A percentile compares a stretch with the other conserved stretches of the same genome.
Evolutionary conservation across 2,329 filamentous ascomycete species (phyloP).

Genomic region (Triangularia setosa): DNA sequence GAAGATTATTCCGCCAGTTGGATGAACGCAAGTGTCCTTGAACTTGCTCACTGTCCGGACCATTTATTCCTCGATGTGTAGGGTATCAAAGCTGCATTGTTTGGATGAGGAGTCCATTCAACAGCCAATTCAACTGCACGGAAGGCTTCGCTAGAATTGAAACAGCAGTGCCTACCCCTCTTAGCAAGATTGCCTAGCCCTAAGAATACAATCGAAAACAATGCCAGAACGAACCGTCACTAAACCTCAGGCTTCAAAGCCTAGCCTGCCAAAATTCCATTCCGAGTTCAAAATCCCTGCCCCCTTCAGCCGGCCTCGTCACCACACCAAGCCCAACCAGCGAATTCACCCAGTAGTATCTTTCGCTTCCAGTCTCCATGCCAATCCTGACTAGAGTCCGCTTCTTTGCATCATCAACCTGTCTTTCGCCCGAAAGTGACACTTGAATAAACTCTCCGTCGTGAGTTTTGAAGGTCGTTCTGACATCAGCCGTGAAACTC

Average conservation of each 20-base stretch:
- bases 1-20: constrained; percentile 4
- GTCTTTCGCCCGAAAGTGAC: constrained; percentile 21
- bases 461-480: constrained; percentile 24
- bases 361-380: constrained; percentile 22
- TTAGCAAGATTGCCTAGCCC: too few species aligned
- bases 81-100: neutral
- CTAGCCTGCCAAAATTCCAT: neutral
- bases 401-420: constrained; percentile 12
- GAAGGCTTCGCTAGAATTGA: too few species aligned
- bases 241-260: neutral
- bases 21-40: neutral
- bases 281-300: neutral
- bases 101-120: too few species aligned
- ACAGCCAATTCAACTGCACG: neutral
- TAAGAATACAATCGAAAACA: too few species aligned
- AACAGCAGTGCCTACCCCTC: too few species aligned
- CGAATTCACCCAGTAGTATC: constrained; percentile 28
- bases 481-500: constrained; percentile 24
- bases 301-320: neutral
- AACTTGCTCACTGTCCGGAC: neutral
- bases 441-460: constrained; percentile 27
- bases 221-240: too few species aligned
- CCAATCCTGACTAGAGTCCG: constrained; percentile 17
- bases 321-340: constrained; percentile 25
- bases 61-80: neutral